Evolutionary conservation across 176 grass and related monocot species (phyloP).

Genomic region (Hordeum marinum): DNA sequence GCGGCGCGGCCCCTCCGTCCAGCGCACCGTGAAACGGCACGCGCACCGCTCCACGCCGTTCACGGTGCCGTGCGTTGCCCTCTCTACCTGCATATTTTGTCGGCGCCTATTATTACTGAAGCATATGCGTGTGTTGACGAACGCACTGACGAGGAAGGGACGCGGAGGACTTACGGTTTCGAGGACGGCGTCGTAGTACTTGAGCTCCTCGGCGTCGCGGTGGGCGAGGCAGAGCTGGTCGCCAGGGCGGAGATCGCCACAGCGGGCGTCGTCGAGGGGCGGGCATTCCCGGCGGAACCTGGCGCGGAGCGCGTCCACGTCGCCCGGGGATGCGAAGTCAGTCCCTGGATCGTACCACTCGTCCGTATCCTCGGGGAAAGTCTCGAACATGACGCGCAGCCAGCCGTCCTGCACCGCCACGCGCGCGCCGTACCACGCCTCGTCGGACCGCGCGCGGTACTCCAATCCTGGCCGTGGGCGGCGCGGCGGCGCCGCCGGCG

Average conservation of each 20-base stretch:
- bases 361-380: slow-evolving; percentile 24
- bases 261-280: slow-evolving; percentile 28
- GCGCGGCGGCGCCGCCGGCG: background rate
- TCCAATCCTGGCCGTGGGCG: slow-evolving; percentile 4
- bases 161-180: slow-evolving; percentile 2
- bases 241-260: slow-evolving; percentile 27
- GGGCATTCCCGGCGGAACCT: background rate
- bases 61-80: background rate
- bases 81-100: background rate
- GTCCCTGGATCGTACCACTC: slow-evolving; percentile 22
- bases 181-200: slow-evolving; percentile 36
- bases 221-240: slow-evolving; percentile 28
- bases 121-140: background rate
- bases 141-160: background rate
- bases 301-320: slow-evolving; percentile 20
- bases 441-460: slow-evolving; percentile 20
- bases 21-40: slow-evolving; percentile 28
- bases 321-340: background rate
- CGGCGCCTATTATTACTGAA: background rate
- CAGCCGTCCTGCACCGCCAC: slow-evolving; percentile 15
- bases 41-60: slow-evolving; percentile 25
- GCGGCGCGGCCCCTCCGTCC: slow-evolving; percentile 14
- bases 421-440: slow-evolving; percentile 39
- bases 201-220: background rate
- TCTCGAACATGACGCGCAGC: slow-evolving; percentile 46